Evolutionary conservation across 305 asterid genomes (phyloP), one percentile per base, ranked within the genome.

Genomic region (Salvia sclarea): DNA sequence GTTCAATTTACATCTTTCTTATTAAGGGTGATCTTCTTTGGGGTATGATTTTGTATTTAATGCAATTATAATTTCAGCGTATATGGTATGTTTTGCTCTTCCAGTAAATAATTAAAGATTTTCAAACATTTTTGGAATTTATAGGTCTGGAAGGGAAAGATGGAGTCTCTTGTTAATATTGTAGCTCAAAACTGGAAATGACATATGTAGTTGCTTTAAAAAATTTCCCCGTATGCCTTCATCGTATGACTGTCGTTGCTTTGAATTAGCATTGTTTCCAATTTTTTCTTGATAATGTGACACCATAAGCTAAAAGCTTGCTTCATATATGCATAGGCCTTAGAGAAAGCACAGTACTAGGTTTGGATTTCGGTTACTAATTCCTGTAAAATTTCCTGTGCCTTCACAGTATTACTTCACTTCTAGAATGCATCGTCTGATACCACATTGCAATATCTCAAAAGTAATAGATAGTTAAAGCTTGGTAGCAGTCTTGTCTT

Each of bases 101-200:
- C 44, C 1, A 25, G 38, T 31, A 21, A 33, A 31, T n/a, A 30
- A 21, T 43, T 45, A 47, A 45, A 24, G 64, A 67, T 13, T 33
- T 62, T n/a, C 25, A 28, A 52, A 14, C 8, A 0, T 2, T 62
- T 62, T 37, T 30, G 3, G 8, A 3, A 25, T 13, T 17, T 20
- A 21, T 5, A 33, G 28, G 63, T 13, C 16, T 8, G 13, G 48
- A 70, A 6, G 56, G 63, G 33, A 31, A 61, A 38, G 30, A 18
- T 31, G 17, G 20, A 16, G 40, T 20, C 48, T 28, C 50, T 25
- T 17, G 18, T 17, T 9, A 5, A 41, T 49, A 8, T 24, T 10
- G 49, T 9, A 48, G 37, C 70, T 48, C 60, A 48, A 33, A 49
- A 45, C 38, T 45, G 45, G 68, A 44, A 45, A 10, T 44, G 6